Base-by-base conservation (phyloP, 148 eudicot species). In the Polygonum aviculare region DNA sequence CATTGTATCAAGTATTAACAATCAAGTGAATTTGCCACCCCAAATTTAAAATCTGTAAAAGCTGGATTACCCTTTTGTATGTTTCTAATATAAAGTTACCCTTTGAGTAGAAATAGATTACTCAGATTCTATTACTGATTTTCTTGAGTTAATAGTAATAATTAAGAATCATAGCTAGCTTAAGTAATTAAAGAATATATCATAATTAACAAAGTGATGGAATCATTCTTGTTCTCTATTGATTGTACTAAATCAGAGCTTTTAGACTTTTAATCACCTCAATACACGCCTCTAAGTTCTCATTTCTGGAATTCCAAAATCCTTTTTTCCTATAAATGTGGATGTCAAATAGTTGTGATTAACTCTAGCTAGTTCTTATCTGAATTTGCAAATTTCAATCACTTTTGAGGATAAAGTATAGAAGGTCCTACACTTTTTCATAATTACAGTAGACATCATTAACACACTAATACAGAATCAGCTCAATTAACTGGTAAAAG, bases 401-500 rank as follows among this genome's bases (percentile, higher is more conserved):
- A 5, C 60, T 54, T 52, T 44, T 44, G 60, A 54, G 60, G 26
- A 54, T 54, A 54, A 54, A 54, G 22, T 19, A 16, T 50, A 16
- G 60, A 54, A 33, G 67, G 67, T 60, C 67, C 67, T 60, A 60
- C 67, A 60, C 36, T 60, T 60, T 60, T 60, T 5, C 7, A 60
- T 60, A 22, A 60, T 60, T 60, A 10, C 67, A 26, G 35, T 60
- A 60, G 36, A 60, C 67, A 60, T 26, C 36, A 21, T 19, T 60
- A 60, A 60, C 36, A 60, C 35, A 60, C 35, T 22, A 60, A 60
- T 26, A 60, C 67, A 60, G n/a, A 60, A 26, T 31, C 38, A 31
- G 69, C 69, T 60, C 69, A 60, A 60, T 60, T 60, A 60, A 60
- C 69, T 60, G 35, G 36, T 22, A 60, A 60, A n/a, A 60, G 31